Conservation (phyloP, 177 flowering plant genomes). For the Vitis hybrid region DNA sequence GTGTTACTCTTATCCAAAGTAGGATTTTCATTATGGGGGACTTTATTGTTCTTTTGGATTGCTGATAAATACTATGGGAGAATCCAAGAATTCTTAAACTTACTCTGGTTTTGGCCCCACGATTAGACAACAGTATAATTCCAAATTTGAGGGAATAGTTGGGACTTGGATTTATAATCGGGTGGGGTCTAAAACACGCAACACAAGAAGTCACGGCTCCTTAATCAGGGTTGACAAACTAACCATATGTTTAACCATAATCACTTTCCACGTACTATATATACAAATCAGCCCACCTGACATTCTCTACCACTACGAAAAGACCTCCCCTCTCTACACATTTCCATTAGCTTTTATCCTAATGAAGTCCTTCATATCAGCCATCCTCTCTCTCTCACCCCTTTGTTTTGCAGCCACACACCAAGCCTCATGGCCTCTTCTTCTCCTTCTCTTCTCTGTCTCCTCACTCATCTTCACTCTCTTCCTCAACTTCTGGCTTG, state of each 20-base stretch:
- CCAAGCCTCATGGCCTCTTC: conserved; percentile 24
- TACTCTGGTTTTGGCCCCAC: no score
- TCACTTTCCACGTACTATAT: conserved; percentile 39
- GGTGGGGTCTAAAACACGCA: neutral
- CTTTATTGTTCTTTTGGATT: no score
- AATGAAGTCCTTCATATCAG: conserved; percentile 21
- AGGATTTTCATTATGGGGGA: no score
- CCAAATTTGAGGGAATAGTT: neutral
- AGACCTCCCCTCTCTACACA: conserved; percentile 18
- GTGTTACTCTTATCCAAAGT: no score
- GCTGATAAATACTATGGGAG: no score
- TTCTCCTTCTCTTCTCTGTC: conserved; percentile 17
- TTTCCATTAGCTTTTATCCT: conserved; percentile 9
- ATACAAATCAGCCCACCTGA: conserved; percentile 22
- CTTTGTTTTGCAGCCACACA: conserved; percentile 21
- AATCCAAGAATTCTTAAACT: no score
- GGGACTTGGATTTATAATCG: neutral
- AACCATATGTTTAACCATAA: conserved; percentile 4
- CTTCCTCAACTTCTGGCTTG: conserved; percentile 43
- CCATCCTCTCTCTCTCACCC: conserved; percentile 28
- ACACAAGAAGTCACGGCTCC: no score
- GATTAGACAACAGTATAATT: neutral
- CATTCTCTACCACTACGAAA: conserved; percentile 15
- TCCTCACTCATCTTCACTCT: conserved; percentile 26
- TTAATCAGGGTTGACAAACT: conserved; percentile 20